Evolutionary conservation across 345 rosid genomes (phyloP), one percentile per base, ranked within the genome.

Genomic region (Eucalyptus viminalis): DNA sequence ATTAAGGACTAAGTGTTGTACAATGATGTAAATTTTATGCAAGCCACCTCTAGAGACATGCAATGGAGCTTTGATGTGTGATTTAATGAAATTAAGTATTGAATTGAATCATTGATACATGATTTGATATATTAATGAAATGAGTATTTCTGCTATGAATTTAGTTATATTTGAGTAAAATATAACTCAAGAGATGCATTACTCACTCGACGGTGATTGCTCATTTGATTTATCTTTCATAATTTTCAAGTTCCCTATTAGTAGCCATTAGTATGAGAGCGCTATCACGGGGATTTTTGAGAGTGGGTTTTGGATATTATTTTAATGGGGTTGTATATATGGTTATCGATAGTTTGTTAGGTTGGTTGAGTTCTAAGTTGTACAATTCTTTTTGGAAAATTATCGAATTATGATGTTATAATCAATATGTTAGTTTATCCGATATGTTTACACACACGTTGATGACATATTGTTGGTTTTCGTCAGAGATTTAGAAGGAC

Each of bases 401-500:
- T 56, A 56, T 56, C 5, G 3, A 56, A 56, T 24, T 56, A 22
- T 56, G 12, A 56, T 56, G 29, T 56, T 9, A 9, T 24, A 56
- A 56, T 6, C 1, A 24, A 56, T 24, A 9, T 22, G 12, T 56
- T 56, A 0, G 4, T 56, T 24, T 10, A 56, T 56, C 27, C 9
- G 0, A 56, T 22, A 56, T 56, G 27, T 54, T 0, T 54, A 56
- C 3, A 22, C 5, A 54, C 27, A 22, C 6, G 29, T 21, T 56
- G 62, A 56, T 24, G 6, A 24, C 27, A 56, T 22, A 24, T 56
- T 9, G 3, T 56, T 22, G 25, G 27, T 56, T 56, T 24, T 1
- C 0, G 3, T 24, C 0, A 0, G 0, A 56, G 27, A 56, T 24
- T 56, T 1, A 56, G 1, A 56, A 24, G 13, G 3, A 56, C 1